A percentile compares a stretch with the other conserved stretches of the same genome.
Conservation (phyloP, 2,329 filamentous ascomycete species). For the Microsporum audouinii region DNA sequence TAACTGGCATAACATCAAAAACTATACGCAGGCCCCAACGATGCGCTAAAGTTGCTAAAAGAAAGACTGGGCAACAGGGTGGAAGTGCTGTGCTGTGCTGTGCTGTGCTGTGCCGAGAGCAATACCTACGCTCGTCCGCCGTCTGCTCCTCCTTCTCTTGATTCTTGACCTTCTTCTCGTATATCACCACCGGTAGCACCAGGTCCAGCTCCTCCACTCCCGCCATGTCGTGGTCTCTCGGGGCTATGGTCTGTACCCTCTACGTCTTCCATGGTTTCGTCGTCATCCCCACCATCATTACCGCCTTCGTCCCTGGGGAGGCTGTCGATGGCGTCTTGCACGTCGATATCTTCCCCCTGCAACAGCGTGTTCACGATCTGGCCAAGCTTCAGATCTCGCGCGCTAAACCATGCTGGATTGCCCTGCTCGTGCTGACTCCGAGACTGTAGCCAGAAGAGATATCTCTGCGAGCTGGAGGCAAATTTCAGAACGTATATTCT, state of each 20-base stretch:
- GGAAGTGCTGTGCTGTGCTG: conserved; percentile 9
- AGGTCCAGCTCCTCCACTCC: conserved; percentile 69
- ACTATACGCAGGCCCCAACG: background rate
- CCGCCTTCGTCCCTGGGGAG: conserved; percentile 42
- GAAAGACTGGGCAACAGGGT: background rate
- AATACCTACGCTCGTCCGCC: conserved; percentile 98
- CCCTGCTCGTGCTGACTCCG: conserved; percentile 62
- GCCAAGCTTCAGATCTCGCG: conserved; percentile 74
- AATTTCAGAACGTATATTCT: conserved; percentile 93
- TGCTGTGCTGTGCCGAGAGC: conserved; percentile 24
- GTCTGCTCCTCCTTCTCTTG: conserved; percentile 87
- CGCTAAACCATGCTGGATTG: conserved; percentile 69
- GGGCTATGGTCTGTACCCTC: conserved; percentile 51
- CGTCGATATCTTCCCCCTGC: conserved; percentile 79
- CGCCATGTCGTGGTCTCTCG: conserved; percentile 43
- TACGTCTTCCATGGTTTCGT: conserved; percentile 69
- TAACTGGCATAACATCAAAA: conserved; percentile 1
- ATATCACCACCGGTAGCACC: conserved; percentile 85
- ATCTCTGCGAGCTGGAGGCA: conserved; percentile 74
- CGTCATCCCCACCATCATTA: conserved; percentile 47
- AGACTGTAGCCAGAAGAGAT: conserved; percentile 95
- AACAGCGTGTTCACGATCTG: conserved; percentile 74
- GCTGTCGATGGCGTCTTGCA: conserved; percentile 58
- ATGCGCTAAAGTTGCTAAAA: background rate
- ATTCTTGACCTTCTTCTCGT: conserved; percentile 74